Base-by-base conservation (phyloP, 768 basidiomycete genomes). In the Gelatoporia subvermispora region DNA sequence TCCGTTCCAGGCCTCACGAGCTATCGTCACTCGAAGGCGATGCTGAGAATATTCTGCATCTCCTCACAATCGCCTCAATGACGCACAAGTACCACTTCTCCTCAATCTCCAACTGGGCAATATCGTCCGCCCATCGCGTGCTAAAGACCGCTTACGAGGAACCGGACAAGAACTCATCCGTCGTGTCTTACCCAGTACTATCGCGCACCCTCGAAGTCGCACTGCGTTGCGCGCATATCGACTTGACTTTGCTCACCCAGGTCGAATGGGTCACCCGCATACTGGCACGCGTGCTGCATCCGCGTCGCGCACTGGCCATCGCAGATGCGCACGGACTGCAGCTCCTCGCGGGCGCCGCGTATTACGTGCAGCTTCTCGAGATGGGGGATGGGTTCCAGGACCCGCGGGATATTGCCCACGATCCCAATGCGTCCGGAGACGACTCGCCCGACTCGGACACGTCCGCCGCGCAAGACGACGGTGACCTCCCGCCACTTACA, bases 61-160 rank as follows among this genome's bases (percentile, higher is more conserved):
- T 76, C 8, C 60, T 73, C 24, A 66, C 66, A 35, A 65, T 76
- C 48, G 67, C 70, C 22, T 65, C 71, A 51, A 62, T 71, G 18
- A 63, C 73, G n/a, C 61, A 65, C 61, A 64, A 63, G 52, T 76
- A 73, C 56, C 61, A 65, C 40, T 67, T 72, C 50, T 49, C 51
- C n/a, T 50, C 65, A 17, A 63, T 70, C 34, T 58, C 60, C 36
- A 25, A 53, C 15, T 76, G 74, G 74, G 68, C 71, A 17, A 47
- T 70, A 40, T 54, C 60, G 8, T 61, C 65, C 9, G 59, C 75
- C 18, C 58, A 58, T 41, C 48, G 60, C 47, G 58, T 68, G 17
- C 54, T 68, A 36, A 49, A 58, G 13, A 53, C 58, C 15, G 54
- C 57, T 23, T 53, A 59, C 42, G 61, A 64, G 4, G 55, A 63